Percentiles rank a stretch among this genome's conserved stretches.
Evolutionary conservation across 2,329 filamentous ascomycete species (phyloP).

Genomic region (Trichoderma arundinaceum): DNA sequence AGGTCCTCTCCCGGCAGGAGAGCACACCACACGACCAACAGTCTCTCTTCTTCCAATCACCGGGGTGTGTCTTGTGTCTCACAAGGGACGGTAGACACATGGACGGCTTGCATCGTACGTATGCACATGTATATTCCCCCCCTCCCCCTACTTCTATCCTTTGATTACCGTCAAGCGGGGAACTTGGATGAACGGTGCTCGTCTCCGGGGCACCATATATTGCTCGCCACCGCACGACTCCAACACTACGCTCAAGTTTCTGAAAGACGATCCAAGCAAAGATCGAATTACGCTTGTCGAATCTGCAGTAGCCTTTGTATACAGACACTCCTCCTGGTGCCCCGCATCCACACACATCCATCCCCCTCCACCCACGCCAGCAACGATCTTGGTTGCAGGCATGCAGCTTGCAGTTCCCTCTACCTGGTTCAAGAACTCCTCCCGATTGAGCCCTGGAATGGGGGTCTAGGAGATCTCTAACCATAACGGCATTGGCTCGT

Average conservation of each 20-base stretch:
- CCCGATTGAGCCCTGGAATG: constrained; percentile 28
- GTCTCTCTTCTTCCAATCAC: constrained; percentile 8
- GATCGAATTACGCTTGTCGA: constrained; percentile 22
- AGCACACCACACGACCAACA: background rate
- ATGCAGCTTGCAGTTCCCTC: constrained; percentile 32
- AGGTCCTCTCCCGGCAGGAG: background rate
- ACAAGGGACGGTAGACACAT: constrained; percentile 15
- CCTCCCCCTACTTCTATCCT: background rate
- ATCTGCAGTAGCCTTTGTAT: constrained; percentile 23
- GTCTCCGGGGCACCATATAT: constrained; percentile 2
- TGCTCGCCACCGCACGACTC: constrained; percentile 2
- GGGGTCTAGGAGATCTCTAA: constrained; percentile 26
- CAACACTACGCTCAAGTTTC: background rate
- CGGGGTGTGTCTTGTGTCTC: constrained; percentile 23
- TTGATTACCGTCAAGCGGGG: background rate
- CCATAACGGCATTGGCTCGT: constrained; percentile 31
- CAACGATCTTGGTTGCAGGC: constrained; percentile 30
- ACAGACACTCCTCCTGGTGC: constrained; percentile 30
- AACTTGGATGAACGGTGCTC: background rate
- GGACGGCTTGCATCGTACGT: constrained; percentile 11
- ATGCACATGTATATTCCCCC: background rate
- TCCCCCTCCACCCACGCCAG: constrained; percentile 31
- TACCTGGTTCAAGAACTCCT: constrained; percentile 32
- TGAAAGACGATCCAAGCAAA: background rate
- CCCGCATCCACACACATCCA: constrained; percentile 32